Base-by-base conservation (phyloP, 1,284 basidiomycete genomes). In the Stygiomarasmius scandens region DNA sequence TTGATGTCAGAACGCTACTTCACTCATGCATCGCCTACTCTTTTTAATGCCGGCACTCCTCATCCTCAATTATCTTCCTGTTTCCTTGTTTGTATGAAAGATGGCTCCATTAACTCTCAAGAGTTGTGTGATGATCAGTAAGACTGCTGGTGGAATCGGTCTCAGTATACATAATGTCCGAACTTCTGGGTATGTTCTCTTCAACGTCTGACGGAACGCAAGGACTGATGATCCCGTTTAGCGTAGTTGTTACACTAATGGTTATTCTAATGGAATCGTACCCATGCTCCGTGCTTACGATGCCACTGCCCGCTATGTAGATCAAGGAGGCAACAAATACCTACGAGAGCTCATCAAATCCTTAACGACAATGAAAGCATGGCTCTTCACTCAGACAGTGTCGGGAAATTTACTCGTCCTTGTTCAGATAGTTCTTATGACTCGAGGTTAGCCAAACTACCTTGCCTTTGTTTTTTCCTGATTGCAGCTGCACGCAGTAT, bases 231-330 rank as follows among this genome's bases (percentile, higher is more conserved):
- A 45, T 52, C 22, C 29, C 12, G 45, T 34, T 60, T 11, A 56
- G 0, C 93, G 93, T 71, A 96, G 95, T 61, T 91, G 93, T 4
- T 93, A 96, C 34, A 98, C 96, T 52, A 97, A 98, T 73, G 96
- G 96, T 4, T 96, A 96, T 74, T 97, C 94, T 12, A 99, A 99
- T 69, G 96, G 96, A 62, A 98, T 99, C 68, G 94, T 99, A 1
- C 96, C 96, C 36, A 99, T 99, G 97, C 89, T 99, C 46, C 92
- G 96, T 60, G 96, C 95, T 0, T 99, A 90, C 74, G 96, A 99
- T 70, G 95, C 96, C 11, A 99, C 96, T 3, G 96, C 97, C 24
- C 93, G 96, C 54, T 98, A 99, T 71, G 97, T 99, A 60, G 97
- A 99, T 74, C 97, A 99, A 74, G 96, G 96, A 61, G 97, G 96